Percentiles rank a stretch among this genome's conserved stretches.
These are phyloP conservation scores for Penicillium sp. DNA, from an alignment of 2,329 filamentous ascomycete genomes.

Conservation along the genomic window DNA sequence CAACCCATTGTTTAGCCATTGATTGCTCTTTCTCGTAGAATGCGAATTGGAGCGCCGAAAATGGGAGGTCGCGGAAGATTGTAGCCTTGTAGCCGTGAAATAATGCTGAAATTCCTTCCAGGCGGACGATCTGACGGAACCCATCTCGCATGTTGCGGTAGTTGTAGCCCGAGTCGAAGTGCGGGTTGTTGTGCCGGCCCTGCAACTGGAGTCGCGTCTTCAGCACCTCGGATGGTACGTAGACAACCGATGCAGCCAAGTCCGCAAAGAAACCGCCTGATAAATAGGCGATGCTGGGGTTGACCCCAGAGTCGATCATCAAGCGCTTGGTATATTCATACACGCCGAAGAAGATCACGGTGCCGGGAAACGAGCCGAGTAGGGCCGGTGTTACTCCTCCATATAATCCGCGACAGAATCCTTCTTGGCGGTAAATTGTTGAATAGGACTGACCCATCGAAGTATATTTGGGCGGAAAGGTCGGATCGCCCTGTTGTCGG, in stretches of 20 bases:
- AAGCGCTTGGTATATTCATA: slow-evolving; percentile 93
- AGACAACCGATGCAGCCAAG: slow-evolving; percentile 84
- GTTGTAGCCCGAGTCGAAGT: slow-evolving; percentile 92
- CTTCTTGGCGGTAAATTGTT: slow-evolving; percentile 91
- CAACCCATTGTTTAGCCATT: slow-evolving; percentile 74
- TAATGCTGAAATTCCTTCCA: slow-evolving; percentile 78
- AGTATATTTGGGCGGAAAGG: slow-evolving; percentile 87
- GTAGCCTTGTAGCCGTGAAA: slow-evolving; percentile 98
- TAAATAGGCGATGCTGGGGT: slow-evolving; percentile 81
- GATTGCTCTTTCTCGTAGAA: slow-evolving; percentile 94
- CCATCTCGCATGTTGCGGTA: slow-evolving; percentile 85
- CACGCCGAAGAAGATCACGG: slow-evolving; percentile 89
- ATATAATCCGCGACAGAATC: slow-evolving; percentile 79
- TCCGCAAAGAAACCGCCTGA: slow-evolving; percentile 88
- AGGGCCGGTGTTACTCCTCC: slow-evolving; percentile 91
- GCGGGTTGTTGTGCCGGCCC: slow-evolving; percentile 90
- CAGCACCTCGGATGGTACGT: slow-evolving; percentile 94
- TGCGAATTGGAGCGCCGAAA: slow-evolving; percentile 94
- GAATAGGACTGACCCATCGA: slow-evolving; percentile 87
- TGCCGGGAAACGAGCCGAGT: slow-evolving; percentile 88
- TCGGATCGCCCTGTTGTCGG: slow-evolving; percentile 91
- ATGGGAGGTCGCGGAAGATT: slow-evolving; percentile 88
- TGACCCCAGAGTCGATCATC: slow-evolving; percentile 80
- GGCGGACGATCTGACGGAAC: slow-evolving; percentile 74
- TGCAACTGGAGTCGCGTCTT: slow-evolving; percentile 97